phyloP scores from a whole-genome alignment of 208 protist genomes.

The Acanthamoeba culbertsoni region DNA sequence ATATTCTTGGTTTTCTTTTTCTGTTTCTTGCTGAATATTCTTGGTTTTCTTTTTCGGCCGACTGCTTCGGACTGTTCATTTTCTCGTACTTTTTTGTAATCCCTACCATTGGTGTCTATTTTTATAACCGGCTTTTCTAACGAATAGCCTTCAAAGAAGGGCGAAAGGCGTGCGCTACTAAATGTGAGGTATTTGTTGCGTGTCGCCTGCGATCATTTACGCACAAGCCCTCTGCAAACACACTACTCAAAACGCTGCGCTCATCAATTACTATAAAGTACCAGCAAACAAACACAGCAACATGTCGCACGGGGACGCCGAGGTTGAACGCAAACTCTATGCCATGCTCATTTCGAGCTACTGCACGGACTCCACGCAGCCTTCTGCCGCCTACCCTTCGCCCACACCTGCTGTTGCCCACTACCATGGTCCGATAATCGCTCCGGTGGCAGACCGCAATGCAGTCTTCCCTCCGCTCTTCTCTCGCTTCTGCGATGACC shows the following conservation, averaged over 20 bases:
- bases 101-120: neutral
- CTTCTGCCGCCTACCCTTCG: neutral
- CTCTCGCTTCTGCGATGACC: constrained; percentile 17
- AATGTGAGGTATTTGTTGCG: too few species aligned
- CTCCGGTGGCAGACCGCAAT: neutral
- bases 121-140: neutral
- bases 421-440: constrained; percentile 21
- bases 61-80: neutral
- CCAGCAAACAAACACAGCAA: neutral
- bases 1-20: neutral
- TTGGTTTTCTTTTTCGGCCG: neutral
- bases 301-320: neutral
- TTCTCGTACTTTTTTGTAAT: neutral
- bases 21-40: neutral
- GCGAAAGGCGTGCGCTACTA: neutral
- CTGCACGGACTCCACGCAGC: neutral
- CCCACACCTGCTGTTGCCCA: neutral
- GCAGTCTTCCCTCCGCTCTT: constrained; percentile 13
- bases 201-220: too few species aligned
- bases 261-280: too few species aligned
- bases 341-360: constrained; percentile 28
- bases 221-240: neutral
- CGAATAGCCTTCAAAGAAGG: constrained; percentile 10
- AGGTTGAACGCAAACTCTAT: constrained; percentile 23
- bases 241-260: too few species aligned